Evolutionary conservation across 169 alveolate genomes (phyloP).

Genomic region (Plasmodium adleri): DNA sequence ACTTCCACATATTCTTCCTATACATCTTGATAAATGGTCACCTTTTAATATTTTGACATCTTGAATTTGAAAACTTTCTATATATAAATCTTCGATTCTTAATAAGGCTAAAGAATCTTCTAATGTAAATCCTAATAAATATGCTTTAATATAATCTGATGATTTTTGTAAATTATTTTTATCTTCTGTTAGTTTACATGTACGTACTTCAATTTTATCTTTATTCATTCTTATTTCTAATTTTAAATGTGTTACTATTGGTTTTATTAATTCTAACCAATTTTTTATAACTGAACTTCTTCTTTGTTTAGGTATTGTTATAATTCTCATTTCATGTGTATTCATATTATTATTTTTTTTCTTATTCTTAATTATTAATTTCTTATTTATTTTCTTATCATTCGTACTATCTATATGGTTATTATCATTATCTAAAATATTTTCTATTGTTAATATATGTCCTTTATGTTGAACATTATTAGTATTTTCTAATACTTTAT

Average conservation of each 20-base stretch:
- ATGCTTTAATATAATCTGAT: constrained; percentile 97
- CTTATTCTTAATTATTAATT: constrained; percentile 48
- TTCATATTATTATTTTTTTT: constrained; percentile 12
- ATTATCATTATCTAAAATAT: constrained; percentile 14
- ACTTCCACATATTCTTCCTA: constrained; percentile 99
- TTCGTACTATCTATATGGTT: constrained; percentile 18
- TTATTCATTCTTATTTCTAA: constrained; percentile 77
- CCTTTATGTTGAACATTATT: constrained; percentile 4
- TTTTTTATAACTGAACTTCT: constrained; percentile 77
- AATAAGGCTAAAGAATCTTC: constrained; percentile 99
- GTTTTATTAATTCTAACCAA: constrained; percentile 69
- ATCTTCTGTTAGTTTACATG: constrained; percentile 66
- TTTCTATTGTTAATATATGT: constrained; percentile 47
- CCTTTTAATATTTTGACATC: constrained; percentile 98
- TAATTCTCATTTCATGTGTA: constrained; percentile 80
- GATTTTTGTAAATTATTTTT: constrained; percentile 92
- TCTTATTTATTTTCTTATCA: constrained; percentile 40
- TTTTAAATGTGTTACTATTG: constrained; percentile 68
- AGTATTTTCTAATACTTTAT: not conserved
- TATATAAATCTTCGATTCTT: constrained; percentile 97
- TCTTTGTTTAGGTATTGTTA: constrained; percentile 81
- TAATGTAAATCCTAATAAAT: constrained; percentile 98
- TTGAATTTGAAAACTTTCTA: constrained; percentile 97
- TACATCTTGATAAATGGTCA: constrained; percentile 98
- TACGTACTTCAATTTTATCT: constrained; percentile 67